Evolutionary conservation across 108 stramenopile genomes (phyloP).

Genomic region (Stephanodiscus minutulus): DNA sequence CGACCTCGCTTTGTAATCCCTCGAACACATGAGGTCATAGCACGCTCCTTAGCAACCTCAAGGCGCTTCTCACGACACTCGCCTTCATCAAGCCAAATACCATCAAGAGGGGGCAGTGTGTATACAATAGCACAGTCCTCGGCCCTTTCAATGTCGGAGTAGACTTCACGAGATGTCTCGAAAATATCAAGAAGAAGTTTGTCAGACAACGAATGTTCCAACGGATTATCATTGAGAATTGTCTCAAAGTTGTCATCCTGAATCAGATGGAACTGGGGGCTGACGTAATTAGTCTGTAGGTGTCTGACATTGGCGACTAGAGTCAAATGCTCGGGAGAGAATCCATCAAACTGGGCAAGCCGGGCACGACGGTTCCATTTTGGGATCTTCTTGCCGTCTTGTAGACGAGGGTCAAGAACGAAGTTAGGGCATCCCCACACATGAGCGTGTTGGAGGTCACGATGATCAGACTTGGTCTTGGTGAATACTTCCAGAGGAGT

Average conservation of each 20-base stretch:
- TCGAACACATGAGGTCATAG: too few species aligned
- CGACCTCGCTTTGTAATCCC: too few species aligned
- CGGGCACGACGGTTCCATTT: not conserved
- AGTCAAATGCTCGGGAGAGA: too few species aligned
- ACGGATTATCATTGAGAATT: too few species aligned
- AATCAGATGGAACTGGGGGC: not conserved
- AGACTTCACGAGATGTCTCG: not conserved
- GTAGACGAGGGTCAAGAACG: too few species aligned
- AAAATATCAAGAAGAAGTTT: not conserved
- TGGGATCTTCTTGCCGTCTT: constrained; percentile 1
- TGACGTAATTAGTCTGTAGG: too few species aligned
- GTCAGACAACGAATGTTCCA: not conserved
- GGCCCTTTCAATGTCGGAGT: not conserved
- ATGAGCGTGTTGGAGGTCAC: not conserved
- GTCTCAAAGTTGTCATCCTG: not conserved
- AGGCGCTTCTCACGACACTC: too few species aligned
- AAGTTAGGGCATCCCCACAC: not conserved
- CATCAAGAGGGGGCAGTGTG: too few species aligned
- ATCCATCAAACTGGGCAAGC: not conserved
- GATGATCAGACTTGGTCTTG: too few species aligned
- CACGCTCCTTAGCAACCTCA: not conserved
- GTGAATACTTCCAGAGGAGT: not conserved
- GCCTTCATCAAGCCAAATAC: too few species aligned
- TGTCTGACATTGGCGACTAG: too few species aligned
- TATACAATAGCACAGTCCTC: not conserved